Evolutionary conservation across 257 asterid genomes (phyloP), one percentile per base, ranked within the genome.

Genomic region (Nicotiana attenuata): DNA sequence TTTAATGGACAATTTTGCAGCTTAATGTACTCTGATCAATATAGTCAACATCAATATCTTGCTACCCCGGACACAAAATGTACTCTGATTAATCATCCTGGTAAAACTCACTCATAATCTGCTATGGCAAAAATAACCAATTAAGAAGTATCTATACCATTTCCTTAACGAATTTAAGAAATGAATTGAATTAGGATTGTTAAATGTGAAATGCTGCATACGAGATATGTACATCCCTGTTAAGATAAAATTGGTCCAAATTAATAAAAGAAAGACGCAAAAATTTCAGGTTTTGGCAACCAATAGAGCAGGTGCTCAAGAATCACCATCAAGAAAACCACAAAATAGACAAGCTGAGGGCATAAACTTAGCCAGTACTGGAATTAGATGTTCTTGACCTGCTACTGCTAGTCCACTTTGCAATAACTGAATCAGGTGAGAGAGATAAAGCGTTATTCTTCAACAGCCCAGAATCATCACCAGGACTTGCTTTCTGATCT

Each of bases 381-480:
- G 79, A 75, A 75, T 41, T 33, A 75, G 13, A 13, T 50, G 63
- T 75, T 24, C 45, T 75, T 50, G 79, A 50, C 3, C 84, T 85
- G 17, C 66, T 50, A 67, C 63, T 78, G 17, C 81, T 59, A 26
- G 89, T 84, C 78, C 86, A 60, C 66, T 38, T 66, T 80, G 67
- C 24, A 57, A 68, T 76, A 53, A 82, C 79, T 10, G 91, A 84
- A 73, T 83, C 67, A 22, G 89, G 89, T 19, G 90, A 88, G 77
- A 26, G 63, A 64, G 76, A 17, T 15, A 26, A 22, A 19, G 55
- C 10, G 3, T 59, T 77, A 16, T 78, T 84, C 2, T 88, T 85
- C 16, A 89, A 86, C 82, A 83, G 69, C 56, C 41, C 66, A 19
- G 81, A 85, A 10, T 86, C 92, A 28, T 89, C 94, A 59, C 84